phyloP scores from a whole-genome alignment of 2,329 filamentous ascomycete species.

The Xylaria polymorpha region DNA sequence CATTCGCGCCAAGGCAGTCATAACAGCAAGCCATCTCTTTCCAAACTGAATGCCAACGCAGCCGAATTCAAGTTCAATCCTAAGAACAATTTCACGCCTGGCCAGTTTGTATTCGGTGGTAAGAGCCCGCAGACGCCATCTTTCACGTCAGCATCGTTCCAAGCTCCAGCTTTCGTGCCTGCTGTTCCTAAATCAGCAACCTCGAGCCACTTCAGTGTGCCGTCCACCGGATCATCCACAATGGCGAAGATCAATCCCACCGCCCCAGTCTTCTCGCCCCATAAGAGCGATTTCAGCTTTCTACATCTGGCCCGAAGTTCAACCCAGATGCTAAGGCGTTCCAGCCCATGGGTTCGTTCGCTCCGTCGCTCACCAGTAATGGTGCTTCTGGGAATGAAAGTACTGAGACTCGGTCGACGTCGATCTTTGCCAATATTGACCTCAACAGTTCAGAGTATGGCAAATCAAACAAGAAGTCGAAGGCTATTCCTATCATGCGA shows the following conservation, averaged over 20 bases:
- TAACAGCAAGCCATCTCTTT: constrained; percentile 75
- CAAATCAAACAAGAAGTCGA: constrained; percentile 77
- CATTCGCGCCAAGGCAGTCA: constrained; percentile 65
- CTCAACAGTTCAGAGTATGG: constrained; percentile 70
- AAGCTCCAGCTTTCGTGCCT: constrained; percentile 53
- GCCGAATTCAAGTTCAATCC: constrained; percentile 87
- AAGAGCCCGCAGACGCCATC: constrained; percentile 47
- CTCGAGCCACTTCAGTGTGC: constrained; percentile 57
- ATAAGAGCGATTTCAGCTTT: constrained; percentile 67
- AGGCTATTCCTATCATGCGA: constrained; percentile 83
- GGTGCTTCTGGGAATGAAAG: constrained; percentile 59
- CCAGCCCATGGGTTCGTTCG: constrained; percentile 67
- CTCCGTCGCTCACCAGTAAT: constrained; percentile 61
- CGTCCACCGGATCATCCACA: constrained; percentile 53
- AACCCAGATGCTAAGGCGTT: constrained; percentile 82
- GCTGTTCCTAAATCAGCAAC: constrained; percentile 51
- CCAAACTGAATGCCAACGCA: constrained; percentile 88
- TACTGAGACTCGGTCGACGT: constrained; percentile 55
- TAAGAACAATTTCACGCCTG: constrained; percentile 61
- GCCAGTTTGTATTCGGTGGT: constrained; percentile 62
- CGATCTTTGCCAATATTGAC: constrained; percentile 78
- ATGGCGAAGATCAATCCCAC: constrained; percentile 72
- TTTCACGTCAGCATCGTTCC: constrained; percentile 64
- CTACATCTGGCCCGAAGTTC: constrained; percentile 73
- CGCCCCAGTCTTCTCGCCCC: constrained; percentile 78